Conservation (phyloP, 768 basidiomycete genomes). For the Tulasnella sp. region DNA sequence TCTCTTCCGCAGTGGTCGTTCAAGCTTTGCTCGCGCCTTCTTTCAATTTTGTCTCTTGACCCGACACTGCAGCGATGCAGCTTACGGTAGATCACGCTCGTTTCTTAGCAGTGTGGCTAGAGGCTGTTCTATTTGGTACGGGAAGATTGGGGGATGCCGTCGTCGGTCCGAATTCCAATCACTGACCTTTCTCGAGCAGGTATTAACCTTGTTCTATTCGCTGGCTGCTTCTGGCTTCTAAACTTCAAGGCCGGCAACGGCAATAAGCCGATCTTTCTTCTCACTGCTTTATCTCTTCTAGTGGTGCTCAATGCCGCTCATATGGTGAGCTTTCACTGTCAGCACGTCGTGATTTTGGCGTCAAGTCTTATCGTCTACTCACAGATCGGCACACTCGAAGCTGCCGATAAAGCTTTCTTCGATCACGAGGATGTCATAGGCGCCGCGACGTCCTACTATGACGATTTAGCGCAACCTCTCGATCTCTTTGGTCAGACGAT, state of each 20-base stretch:
- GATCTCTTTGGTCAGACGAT: not conserved
- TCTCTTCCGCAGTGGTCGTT: no score
- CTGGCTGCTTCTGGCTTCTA: not conserved
- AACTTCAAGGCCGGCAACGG: not conserved
- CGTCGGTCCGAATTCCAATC: not conserved
- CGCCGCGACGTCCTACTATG: not conserved
- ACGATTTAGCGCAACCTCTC: not conserved
- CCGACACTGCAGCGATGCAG: not conserved
- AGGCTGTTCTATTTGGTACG: not conserved
- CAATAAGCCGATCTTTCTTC: not conserved
- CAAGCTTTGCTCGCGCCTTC: not conserved
- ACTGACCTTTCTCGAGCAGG: not conserved
- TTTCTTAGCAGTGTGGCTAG: not conserved
- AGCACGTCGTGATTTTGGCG: not conserved
- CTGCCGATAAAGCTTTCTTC: not conserved
- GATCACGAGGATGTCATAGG: not conserved
- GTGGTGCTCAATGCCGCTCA: not conserved
- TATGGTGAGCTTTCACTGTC: not conserved
- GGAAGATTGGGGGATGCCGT: no score
- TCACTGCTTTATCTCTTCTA: not conserved
- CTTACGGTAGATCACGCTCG: not conserved
- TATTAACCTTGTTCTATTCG: not conserved
- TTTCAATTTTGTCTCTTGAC: not conserved
- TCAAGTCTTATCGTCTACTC: not conserved
- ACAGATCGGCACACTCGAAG: not conserved